Evolutionary conservation across 176 grass and related monocot species (phyloP), one percentile per base, ranked within the genome.

Genomic region (Oryza officinalis): DNA sequence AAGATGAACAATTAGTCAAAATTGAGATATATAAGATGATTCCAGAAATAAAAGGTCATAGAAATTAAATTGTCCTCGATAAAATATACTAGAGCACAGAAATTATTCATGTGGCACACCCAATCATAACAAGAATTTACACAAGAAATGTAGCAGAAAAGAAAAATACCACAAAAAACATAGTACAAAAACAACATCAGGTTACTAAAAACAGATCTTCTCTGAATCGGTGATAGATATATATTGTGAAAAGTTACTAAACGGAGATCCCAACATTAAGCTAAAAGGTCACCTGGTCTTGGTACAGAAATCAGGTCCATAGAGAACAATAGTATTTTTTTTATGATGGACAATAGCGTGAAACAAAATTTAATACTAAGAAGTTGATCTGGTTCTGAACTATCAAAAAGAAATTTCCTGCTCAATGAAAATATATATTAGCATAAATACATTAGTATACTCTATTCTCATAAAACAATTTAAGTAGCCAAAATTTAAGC

Each of bases 1-100:
- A 85, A 80, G 85, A 59, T 45, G 32, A 76, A 31, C 47, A 25
- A 26, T 49, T 38, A 18, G 7, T 74, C 46, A 77, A 71, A 77
- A 44, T 50, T 76, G 60, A 59, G 66, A 60, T 80, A 84, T 71
- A 85, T 9, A 5, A 57, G 65, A 88, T 71, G 11, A 91, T 45
- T 2, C 14, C 75, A 3, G 80, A 59, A 76, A 78, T 0, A 67
- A 74, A 73, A 70, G 63, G 54, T 63, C 10, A 86, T 38, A 6
- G 73, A 82, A 74, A 11, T 52, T 47, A 32, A 72, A 50, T 78
- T 81, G 31, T 82, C 41, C 22, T 81, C 25, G 8, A 30, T 77
- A 22, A 67, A 80, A 68, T 20, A 57, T 59, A 74, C 52, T 38
- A 30, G 25, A 77, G 50, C 10, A 82, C 40, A 77, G 14, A 65